Evolutionary conservation across 805 yeast species (phyloP), one percentile per base, ranked within the genome.

Genomic region (Jamesozyma hellenica): DNA sequence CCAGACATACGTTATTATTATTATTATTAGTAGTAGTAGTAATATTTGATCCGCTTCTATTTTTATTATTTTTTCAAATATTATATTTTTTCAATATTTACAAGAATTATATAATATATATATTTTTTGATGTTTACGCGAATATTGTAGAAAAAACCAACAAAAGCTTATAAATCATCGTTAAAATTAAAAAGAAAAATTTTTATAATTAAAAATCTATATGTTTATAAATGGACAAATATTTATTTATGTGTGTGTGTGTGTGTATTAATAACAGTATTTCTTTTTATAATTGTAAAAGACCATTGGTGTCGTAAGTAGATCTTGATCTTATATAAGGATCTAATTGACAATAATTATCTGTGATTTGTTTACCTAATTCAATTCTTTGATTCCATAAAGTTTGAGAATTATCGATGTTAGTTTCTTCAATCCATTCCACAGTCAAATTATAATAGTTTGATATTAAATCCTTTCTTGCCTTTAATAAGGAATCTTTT

Each of bases 301-400:
- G 46, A n/a, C 92, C 88, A 41, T 72, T 67, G 52, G 95, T 74
- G 61, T 92, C 98, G 54, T 76, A 84, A 31, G 78, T 65, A 30
- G 87, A 77, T 47, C 87, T 77, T 32, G 81, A 76, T 60, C 98
- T 78, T 36, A 86, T 60, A 48, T 82, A 87, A 1, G 92, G 90
- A 55, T 92, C 97, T 40, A 84, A 61, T 36, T 64, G 58, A 55
- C 74, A 70, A 63, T 81, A 88, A 55, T 82, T 83, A 23, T 68
- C 63, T 8, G 79, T 65, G 36, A 90, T 55, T 43, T 72, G 62
- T 38, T 61, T 61, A 40, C 79, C 74, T 21, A 81, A 41, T 25
- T 61, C 59, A 13, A 75, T 66, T 55, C 78, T 80, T 40, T 77
- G 80, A 27, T 66, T 60, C 55, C 74, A 66, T 44, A 71, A 70